Base-by-base conservation (phyloP, 2,329 filamentous ascomycete genomes). In the Exophiala lecanii-corni region DNA sequence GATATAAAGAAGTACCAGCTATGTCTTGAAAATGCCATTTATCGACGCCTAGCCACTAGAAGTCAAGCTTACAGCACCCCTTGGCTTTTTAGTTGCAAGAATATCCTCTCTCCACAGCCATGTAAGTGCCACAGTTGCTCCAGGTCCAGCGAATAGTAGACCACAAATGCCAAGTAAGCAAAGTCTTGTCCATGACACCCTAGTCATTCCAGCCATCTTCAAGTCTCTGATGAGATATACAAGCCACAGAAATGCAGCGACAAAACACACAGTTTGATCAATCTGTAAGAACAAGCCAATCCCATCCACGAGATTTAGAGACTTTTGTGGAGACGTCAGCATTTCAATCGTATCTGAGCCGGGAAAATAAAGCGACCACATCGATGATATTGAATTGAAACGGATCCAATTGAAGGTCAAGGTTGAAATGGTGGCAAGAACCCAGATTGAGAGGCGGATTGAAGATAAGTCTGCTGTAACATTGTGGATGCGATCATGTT, bases 51-150 rank as follows among this genome's bases (percentile, higher is more conserved):
- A n/a, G n/a, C n/a, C n/a, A n/a, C n/a, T n/a, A n/a, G n/a, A n/a
- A n/a, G n/a, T n/a, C n/a, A n/a, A n/a, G n/a, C n/a, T n/a, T 28
- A 32, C 17, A 13, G 30, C n/a, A 5, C 36, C 36, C 2, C 17
- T 38, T 5, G 20, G 16, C 35, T 21, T 57, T 48, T 58, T 61
- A n/a, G 31, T 46, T 12, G 61, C 59, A 34, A 67, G 41, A 4
- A 54, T 50, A 30, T 63, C 58, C 40, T 67, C 64, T 45, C 64
- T 61, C 55, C 58, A 64, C 9, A 56, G 49, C 59, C 60, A 66
- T 46, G 55, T 56, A 10, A 49, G 42, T 6, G 54, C 51, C 39
- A 63, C 45, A 2, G 54, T 52, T 9, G 58, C 58, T 30, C 62
- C 61, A 23, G 62, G 59, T 1, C 63, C 63, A 16, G 47, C 36